Evolutionary conservation across 805 yeast genomes (phyloP).

Genomic region (Hanseniaspora lachancei): DNA sequence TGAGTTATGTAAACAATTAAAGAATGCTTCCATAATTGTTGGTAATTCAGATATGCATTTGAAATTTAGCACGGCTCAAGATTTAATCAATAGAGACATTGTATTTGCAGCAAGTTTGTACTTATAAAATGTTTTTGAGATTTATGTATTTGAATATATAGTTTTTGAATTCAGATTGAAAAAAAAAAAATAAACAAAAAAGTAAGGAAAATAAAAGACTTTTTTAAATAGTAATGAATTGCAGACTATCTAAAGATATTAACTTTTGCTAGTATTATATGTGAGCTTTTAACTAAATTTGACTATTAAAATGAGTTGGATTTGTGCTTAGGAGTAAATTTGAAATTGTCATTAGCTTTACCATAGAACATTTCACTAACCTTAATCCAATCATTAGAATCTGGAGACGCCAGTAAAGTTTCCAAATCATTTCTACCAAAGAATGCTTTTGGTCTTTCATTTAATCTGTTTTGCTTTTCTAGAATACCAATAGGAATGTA

Average conservation of each 20-base stretch:
- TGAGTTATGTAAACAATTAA: conserved; percentile 89
- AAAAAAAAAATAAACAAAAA: background rate
- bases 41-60: conserved; percentile 85
- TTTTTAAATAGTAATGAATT: too few species aligned
- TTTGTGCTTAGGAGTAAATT: conserved; percentile 86
- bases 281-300: background rate
- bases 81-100: conserved; percentile 86
- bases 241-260: too few species aligned
- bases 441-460: conserved; percentile 91
- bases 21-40: conserved; percentile 82
- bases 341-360: conserved; percentile 59
- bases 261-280: too few species aligned
- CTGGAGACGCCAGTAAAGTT: conserved; percentile 71
- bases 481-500: conserved; percentile 89
- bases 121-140: conserved; percentile 29
- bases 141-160: too few species aligned
- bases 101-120: conserved; percentile 94
- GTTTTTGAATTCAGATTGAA: background rate
- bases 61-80: conserved; percentile 87
- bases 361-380: conserved; percentile 92
- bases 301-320: conserved; percentile 48
- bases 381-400: conserved; percentile 90
- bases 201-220: background rate
- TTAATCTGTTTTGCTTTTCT: conserved; percentile 79
- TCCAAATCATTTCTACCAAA: conserved; percentile 85